Base-by-base conservation (phyloP, 345 rosid genomes). In the Salix caprea region DNA sequence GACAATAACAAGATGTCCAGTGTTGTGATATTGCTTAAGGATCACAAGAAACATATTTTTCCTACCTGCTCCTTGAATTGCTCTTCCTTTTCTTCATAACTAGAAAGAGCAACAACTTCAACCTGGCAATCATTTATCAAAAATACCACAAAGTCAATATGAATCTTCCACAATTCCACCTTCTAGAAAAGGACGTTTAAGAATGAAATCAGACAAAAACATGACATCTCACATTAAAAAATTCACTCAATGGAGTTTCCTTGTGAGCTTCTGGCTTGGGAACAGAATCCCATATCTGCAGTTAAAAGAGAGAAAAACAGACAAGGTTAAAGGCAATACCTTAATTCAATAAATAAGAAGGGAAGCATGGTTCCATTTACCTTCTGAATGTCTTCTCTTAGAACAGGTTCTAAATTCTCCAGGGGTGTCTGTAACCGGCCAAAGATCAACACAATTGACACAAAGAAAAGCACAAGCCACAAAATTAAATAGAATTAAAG, bases 341-440 rank as follows among this genome's bases (percentile, higher is more conserved):
- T 18, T 13, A 50, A 78, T 40, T 69, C 67, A 81, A 77, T 34
- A 48, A 67, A 74, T 75, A 42, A 67, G 75, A 74, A 76, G 54
- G 42, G 67, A 74, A 78, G 48, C 82, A 82, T 36, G 13, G 64
- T 10, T 50, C 37, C 28, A 69, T 77, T 78, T 69, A 91, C 98
- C 98, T 96, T 96, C 80, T 96, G 97, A 86, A 96, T 90, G 82
- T 96, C 99, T 89, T 92, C 99, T 84, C 97, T 89, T 73, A 96
- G 84, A 39, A 94, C 89, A 74, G 99, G 99, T 77, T 96, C 99
- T 75, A 96, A 81, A 84, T 92, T 91, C 87, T 93, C 97, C 77
- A 96, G 71, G 16, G 99, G 99, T 7, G 99, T 96, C 99, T 96
- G 89, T 72, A 76, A 78, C 79, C 61, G 67, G 72, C 76, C 32